Evolutionary conservation across 257 asterid species (phyloP).

Genomic region (Perilla frutescens): DNA sequence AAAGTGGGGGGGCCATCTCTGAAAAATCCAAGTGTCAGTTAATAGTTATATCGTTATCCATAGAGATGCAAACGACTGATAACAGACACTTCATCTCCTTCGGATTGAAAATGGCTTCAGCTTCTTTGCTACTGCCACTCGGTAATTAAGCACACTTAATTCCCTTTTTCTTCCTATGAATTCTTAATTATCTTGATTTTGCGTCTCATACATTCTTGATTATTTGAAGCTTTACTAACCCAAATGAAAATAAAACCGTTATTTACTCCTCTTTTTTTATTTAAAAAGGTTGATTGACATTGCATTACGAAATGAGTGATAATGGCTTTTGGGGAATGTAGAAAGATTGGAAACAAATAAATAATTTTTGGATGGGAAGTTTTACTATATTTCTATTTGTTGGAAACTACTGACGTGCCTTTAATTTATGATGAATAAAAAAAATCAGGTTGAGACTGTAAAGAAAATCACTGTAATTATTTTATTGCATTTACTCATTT

Average conservation of each 20-base stretch:
- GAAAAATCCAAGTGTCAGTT: constrained; percentile 24
- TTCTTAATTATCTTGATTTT: constrained; percentile 14
- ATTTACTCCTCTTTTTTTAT: background rate
- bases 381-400: background rate
- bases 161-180: background rate
- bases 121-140: constrained; percentile 51
- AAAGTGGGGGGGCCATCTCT: background rate
- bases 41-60: constrained; percentile 45
- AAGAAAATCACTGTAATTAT: background rate
- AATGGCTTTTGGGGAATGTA: constrained; percentile 17
- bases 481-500: too few species aligned
- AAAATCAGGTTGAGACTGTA: background rate
- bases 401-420: background rate
- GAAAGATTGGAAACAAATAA: background rate
- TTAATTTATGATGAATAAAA: background rate
- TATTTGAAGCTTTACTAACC: too few species aligned
- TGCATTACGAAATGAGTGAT: background rate
- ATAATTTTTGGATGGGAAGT: background rate
- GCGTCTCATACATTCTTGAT: too few species aligned
- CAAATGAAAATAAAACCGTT: too few species aligned
- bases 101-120: constrained; percentile 45
- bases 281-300: too few species aligned
- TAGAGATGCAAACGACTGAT: constrained; percentile 41
- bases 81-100: constrained; percentile 28
- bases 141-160: constrained; percentile 33